Base-by-base conservation (phyloP, 805 yeast species). In the Saturnispora saitoi region DNA sequence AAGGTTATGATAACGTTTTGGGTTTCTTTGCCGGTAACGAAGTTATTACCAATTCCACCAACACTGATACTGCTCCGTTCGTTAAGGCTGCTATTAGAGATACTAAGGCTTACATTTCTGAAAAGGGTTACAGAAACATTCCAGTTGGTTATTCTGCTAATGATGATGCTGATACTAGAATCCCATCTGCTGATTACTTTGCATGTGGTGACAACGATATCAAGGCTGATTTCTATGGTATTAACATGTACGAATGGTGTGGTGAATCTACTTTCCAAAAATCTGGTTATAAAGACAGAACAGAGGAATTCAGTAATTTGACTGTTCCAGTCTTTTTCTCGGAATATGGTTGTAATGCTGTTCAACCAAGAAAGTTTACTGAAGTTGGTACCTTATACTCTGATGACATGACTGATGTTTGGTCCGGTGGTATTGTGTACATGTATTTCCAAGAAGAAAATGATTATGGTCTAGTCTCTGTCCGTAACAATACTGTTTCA, bases 1-100 rank as follows among this genome's bases (percentile, higher is more conserved):
- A 80, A 51, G 72, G 76, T 58, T 91, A 90, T 69, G 68, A 82
- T 43, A 91, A 91, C 68, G 77, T 87, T 17, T 73, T 91, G 54
- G 99, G 98, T 2, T 90, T 87, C 76, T 90, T 91, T 68, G 98
- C 98, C 28, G 99, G 98, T 53, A 93, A 93, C 68, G 99, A 91
- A 75, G 98, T 93, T 47, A 80, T 91, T 51, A 91, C 90, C 67
- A 88, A 86, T 61, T 69, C 68, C 40, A 70, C 88, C 43, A 90
- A 87, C 67, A 86, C 97, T 12, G 83, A 80, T 57, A 86, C 97
- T 30, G 89, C 97, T 28, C 88, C 97, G 1, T 91, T 81, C 67
- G 95, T 93, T 49, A 93, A 91, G 74, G 96, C 98, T 29, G 96
- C 98, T 15, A 76, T 93, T 53, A 83, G 99, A 68, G 99, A 91